phyloP scores from a whole-genome alignment of 768 basidiomycete species.

The Kwoniella europaea region DNA sequence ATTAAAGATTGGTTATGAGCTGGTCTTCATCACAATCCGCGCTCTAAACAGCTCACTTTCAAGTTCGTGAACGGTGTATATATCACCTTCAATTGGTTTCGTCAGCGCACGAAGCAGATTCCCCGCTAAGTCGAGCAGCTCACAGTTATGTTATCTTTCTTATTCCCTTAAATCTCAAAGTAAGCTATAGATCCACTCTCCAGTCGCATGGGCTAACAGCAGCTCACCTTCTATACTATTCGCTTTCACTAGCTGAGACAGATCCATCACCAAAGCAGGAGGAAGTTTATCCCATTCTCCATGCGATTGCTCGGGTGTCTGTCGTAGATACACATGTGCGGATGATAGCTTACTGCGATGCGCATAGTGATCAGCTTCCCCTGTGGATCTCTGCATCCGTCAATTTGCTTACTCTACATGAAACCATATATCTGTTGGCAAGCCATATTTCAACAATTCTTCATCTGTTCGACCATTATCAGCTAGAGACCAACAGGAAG shows the following conservation, averaged over 20 bases:
- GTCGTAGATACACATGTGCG: constrained; percentile 93
- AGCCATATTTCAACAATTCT: constrained; percentile 84
- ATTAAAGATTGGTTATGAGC: background rate
- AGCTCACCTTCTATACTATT: constrained; percentile 88
- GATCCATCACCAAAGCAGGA: constrained; percentile 74
- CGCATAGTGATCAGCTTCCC: background rate
- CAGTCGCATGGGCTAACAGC: no score
- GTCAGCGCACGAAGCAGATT: background rate
- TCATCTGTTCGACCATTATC: constrained; percentile 69
- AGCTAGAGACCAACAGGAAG: constrained; percentile 1
- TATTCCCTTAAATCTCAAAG: constrained; percentile 71
- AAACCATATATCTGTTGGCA: constrained; percentile 65
- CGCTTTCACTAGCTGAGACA: constrained; percentile 94
- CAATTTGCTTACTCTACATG: constrained; percentile 73
- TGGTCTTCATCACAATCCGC: background rate
- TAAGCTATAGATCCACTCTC: no score
- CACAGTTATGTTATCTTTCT: constrained; percentile 83
- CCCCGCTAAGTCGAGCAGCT: constrained; percentile 9
- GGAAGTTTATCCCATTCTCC: constrained; percentile 83
- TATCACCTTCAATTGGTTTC: constrained; percentile 65
- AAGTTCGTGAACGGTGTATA: constrained; percentile 92
- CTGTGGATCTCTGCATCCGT: background rate
- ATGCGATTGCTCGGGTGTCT: constrained; percentile 71
- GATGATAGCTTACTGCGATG: constrained; percentile 69
- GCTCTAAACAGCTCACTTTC: constrained; percentile 65